Conservation (phyloP, 31 red algal species). For the Asparagopsis taxiformis region DNA sequence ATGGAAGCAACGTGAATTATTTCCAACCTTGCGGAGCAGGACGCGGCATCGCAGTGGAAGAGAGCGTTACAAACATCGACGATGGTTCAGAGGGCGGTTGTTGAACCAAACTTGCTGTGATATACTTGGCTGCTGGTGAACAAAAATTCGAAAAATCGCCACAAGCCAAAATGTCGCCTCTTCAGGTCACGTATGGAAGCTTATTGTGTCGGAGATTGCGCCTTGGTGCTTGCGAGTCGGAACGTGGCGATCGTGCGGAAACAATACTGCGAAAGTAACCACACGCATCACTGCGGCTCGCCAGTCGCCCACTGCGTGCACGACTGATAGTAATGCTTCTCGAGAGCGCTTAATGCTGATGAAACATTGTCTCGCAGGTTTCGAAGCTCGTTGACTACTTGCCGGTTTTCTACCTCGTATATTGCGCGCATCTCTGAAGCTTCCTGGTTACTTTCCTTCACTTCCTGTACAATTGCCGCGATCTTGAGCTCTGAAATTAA, state of each 20-base stretch:
- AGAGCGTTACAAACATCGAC: no score
- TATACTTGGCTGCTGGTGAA: no score
- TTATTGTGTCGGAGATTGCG: constrained; percentile 1
- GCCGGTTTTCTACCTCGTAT: constrained; percentile 7
- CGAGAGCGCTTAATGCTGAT: constrained; percentile 3
- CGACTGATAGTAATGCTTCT: constrained; percentile 32
- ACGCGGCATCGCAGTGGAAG: no score
- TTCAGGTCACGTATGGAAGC: no score
- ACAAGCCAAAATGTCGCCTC: no score
- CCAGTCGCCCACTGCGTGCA: constrained; percentile 12
- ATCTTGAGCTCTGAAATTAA: constrained; percentile 40
- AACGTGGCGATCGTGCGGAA: no score
- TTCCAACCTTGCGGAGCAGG: no score
- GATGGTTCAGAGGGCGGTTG: no score
- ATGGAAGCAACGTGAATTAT: no score
- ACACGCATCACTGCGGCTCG: no score
- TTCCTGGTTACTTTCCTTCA: constrained; percentile 16
- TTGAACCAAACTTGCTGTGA: no score
- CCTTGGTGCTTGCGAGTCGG: not conserved
- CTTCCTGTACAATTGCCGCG: constrained; percentile 37
- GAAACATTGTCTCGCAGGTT: constrained; percentile 19
- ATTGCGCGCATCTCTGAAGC: constrained; percentile 7
- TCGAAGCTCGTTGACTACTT: constrained; percentile 14
- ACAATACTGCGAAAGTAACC: not conserved
- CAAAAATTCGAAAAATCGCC: no score